A percentile compares a stretch with the other conserved stretches of the same genome.
phyloP scores from a whole-genome alignment of 2,329 filamentous ascomycete species.

The Ascochyta lentis region DNA sequence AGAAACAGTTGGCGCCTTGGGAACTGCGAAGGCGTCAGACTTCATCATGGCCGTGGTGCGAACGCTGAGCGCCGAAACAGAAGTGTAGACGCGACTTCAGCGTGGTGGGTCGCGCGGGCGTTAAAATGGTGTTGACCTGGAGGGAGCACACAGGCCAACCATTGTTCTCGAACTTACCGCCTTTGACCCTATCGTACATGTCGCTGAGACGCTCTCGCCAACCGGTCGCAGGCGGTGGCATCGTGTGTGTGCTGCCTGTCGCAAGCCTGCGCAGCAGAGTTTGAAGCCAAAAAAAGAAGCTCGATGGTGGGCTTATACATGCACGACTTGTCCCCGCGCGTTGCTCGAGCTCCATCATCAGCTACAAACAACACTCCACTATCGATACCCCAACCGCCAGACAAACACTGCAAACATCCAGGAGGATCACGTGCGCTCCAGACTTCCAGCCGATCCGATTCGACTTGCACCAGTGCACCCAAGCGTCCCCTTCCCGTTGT shows the following conservation, averaged over 20 bases:
- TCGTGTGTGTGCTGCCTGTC: conserved; percentile 22
- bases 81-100: conserved; percentile 7
- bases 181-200: conserved; percentile 44
- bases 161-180: conserved; percentile 43
- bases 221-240: conserved; percentile 45
- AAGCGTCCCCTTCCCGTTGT: conserved; percentile 15
- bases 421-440: conserved; percentile 21
- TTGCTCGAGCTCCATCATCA: conserved; percentile 5
- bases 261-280: background rate
- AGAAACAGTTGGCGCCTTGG: conserved; percentile 46
- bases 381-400: conserved; percentile 4
- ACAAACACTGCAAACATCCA: conserved; percentile 6
- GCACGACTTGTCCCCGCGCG: conserved; percentile 12
- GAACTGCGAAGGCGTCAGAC: conserved; percentile 45
- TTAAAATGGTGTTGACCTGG: conserved; percentile 22
- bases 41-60: conserved; percentile 20
- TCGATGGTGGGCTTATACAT: conserved; percentile 5
- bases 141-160: conserved; percentile 41
- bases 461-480: conserved; percentile 13
- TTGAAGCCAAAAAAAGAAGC: background rate
- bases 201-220: conserved; percentile 44
- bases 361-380: background rate
- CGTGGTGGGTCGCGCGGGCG: conserved; percentile 34
- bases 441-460: conserved; percentile 10
- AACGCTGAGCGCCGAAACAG: conserved; percentile 22